phyloP scores from a whole-genome alignment of 2,329 filamentous ascomycete species.

The Setomelanomma holmii region DNA sequence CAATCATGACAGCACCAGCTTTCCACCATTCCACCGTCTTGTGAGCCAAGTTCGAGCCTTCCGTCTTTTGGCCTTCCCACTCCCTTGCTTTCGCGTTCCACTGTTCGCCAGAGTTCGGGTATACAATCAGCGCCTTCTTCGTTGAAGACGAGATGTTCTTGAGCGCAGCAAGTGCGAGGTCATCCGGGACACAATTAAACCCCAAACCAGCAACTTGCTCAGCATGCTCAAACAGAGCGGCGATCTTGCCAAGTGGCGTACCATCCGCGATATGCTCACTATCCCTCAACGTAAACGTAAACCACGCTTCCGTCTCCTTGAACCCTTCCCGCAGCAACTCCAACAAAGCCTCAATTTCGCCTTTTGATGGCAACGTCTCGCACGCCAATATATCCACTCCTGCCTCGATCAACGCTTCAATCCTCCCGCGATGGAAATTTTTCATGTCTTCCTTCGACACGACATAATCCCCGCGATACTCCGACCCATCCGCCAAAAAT shows the following conservation, averaged over 20 bases:
- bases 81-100: conserved; percentile 53
- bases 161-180: conserved; percentile 44
- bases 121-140: conserved; percentile 46
- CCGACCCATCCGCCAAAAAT: conserved; percentile 55
- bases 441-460: conserved; percentile 42
- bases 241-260: conserved; percentile 45
- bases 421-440: conserved; percentile 53
- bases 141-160: conserved; percentile 38
- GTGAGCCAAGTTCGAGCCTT: conserved; percentile 31
- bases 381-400: conserved; percentile 54
- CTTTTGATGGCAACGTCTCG: conserved; percentile 54
- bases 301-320: conserved; percentile 46
- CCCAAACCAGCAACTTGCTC: conserved; percentile 52
- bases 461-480: conserved; percentile 55
- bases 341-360: conserved; percentile 50
- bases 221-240: conserved; percentile 33
- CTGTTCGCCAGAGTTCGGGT: conserved; percentile 57
- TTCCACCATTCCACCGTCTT: conserved; percentile 42
- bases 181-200: conserved; percentile 54
- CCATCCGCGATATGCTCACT: conserved; percentile 51
- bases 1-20: conserved; percentile 52
- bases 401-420: conserved; percentile 50
- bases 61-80: conserved; percentile 40
- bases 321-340: conserved; percentile 51
- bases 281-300: conserved; percentile 52